Percentiles rank a stretch among this genome's conserved stretches.
phyloP scores from a whole-genome alignment of 2,329 filamentous ascomycete genomes.

The Ilyonectria sp. region DNA sequence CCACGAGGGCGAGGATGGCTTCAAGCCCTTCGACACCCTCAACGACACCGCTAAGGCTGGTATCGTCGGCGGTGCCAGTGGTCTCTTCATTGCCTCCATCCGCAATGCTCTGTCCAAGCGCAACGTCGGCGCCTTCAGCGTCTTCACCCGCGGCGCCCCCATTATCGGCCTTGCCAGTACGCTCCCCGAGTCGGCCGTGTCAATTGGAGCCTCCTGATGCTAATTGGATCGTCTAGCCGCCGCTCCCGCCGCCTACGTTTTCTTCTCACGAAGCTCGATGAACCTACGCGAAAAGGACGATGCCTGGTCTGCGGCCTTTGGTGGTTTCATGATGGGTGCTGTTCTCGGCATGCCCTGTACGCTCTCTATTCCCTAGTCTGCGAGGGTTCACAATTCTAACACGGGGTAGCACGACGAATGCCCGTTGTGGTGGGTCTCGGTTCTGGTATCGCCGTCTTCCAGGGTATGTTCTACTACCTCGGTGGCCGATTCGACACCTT shows the following conservation, averaged over 20 bases:
- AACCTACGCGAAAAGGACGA: conserved; percentile 92
- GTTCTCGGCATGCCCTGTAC: conserved; percentile 81
- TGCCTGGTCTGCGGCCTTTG: conserved; percentile 79
- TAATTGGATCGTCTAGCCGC: conserved; percentile 63
- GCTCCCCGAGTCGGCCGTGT: conserved; percentile 21
- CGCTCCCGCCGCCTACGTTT: conserved; percentile 80
- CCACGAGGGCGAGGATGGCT: conserved; percentile 56
- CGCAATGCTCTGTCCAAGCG: conserved; percentile 89
- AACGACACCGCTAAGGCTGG: conserved; percentile 75
- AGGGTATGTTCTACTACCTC: conserved; percentile 78
- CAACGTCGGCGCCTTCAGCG: conserved; percentile 85
- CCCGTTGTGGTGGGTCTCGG: conserved; percentile 81
- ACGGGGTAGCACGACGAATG: conserved; percentile 65
- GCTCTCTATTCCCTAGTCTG: conserved; percentile 47
- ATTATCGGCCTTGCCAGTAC: conserved; percentile 71
- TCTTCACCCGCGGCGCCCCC: conserved; percentile 84
- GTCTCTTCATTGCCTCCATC: conserved; percentile 81
- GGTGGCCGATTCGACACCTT: conserved; percentile 70
- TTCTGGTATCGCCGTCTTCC: conserved; percentile 65
- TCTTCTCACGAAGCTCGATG: conserved; percentile 81
- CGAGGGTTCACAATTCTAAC: conserved; percentile 33
- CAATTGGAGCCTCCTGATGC: conserved; percentile 40
- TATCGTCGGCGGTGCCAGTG: conserved; percentile 75
- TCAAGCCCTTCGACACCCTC: conserved; percentile 83
- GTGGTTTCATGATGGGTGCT: conserved; percentile 82